phyloP scores from a whole-genome alignment of 2,329 filamentous ascomycete genomes.

The Cladosporium velox region DNA sequence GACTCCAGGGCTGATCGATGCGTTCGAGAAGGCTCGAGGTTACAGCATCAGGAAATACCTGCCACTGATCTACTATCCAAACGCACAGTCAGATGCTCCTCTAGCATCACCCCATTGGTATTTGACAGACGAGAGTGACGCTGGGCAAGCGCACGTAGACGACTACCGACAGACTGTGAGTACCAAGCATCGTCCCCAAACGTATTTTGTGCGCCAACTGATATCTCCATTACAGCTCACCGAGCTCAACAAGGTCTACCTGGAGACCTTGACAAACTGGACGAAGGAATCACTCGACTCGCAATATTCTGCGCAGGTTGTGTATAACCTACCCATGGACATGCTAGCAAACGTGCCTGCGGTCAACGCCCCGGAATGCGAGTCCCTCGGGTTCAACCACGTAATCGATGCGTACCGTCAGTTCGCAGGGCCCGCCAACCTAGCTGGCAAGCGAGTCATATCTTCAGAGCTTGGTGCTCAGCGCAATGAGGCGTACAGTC shows the following conservation, averaged over 20 bases:
- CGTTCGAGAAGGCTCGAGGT: conserved; percentile 31
- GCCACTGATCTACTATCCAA: conserved; percentile 34
- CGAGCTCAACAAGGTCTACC: conserved; percentile 36
- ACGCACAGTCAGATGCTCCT: conserved; percentile 27
- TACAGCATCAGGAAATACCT: conserved; percentile 37
- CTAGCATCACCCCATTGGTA: conserved; percentile 29
- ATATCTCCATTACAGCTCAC: not conserved
- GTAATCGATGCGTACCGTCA: conserved; percentile 39
- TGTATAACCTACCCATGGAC: conserved; percentile 40
- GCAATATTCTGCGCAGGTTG: conserved; percentile 37
- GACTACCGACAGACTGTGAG: conserved; percentile 38
- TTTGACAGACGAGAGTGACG: conserved; percentile 30
- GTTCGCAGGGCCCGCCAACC: conserved; percentile 37
- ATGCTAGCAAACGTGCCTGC: conserved; percentile 37
- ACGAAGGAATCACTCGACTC: conserved; percentile 28
- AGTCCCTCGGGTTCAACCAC: conserved; percentile 39
- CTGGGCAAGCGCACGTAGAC: conserved; percentile 29
- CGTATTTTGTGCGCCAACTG: not conserved
- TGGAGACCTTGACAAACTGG: conserved; percentile 34
- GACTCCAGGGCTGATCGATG: conserved; percentile 31
- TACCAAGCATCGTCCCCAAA: not conserved
- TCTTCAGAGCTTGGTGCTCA: conserved; percentile 41
- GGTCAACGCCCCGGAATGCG: conserved; percentile 39
- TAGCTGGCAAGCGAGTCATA: conserved; percentile 36
- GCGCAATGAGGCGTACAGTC: conserved; percentile 31